Evolutionary conservation across 192 early-diverging fungal species (phyloP), one percentile per base, ranked within the genome.

Genomic region (Cetraspora pellucida): DNA sequence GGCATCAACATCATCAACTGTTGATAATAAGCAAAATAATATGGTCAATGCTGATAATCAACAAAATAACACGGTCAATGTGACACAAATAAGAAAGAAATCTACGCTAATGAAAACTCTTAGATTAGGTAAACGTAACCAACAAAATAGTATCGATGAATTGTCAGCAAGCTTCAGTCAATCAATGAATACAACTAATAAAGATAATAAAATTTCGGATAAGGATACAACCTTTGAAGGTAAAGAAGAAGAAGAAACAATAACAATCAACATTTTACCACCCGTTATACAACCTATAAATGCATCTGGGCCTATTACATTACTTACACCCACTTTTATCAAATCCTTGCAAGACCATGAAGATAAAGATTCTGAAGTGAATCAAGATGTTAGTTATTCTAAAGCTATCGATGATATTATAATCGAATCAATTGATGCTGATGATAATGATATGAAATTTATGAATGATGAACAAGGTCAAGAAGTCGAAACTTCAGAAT

Each of bases 21-120:
- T 19, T 64, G 31, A 58, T 16, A 72, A 58, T 7, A 58, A 44
- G 52, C 31, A 31, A 25, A 57, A n/a, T n/a, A 58, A 58, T n/a
- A 57, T 16, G 8, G 19, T 10, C 16, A 44, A 44, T 45, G 8
- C 13, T 66, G 30, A 66, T 31, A 43, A 46, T 16, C 13, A n/a
- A 11, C 17, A 43, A 19, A 45, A 43, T 17, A 44, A 46, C 37
- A 44, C 60, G 16, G 6, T 63, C 27, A n/a, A 63, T 21, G 3
- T 21, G 37, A 14, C 7, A 17, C 10, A 43, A 13, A 0, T 19
- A 52, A 47, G 61, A 55, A 76, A 76, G 47, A 65, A 64, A 47
- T 76, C 74, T 66, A 57, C 47, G 13, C 28, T 76, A 3, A 76
- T 76, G 74, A 60, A 31, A 54, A 66, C 74, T 21, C 27, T 76